These are phyloP conservation scores for Xylariales sp. DNA, from an alignment of 2,329 filamentous ascomycete species.

Conservation along the genomic window DNA sequence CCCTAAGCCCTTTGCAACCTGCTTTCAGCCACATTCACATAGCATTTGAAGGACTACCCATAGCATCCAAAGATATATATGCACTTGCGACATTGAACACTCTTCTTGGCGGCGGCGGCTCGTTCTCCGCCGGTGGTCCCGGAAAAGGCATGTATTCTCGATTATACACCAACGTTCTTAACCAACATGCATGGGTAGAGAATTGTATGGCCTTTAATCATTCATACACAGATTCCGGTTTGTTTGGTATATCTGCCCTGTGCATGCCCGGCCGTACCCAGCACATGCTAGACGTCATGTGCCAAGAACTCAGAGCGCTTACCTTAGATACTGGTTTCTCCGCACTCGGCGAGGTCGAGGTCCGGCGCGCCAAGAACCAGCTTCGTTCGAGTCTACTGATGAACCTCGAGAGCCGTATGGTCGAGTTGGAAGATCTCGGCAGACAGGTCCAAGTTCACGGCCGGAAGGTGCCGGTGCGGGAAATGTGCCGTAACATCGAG, in stretches of 20 bases:
- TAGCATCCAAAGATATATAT: constrained; percentile 92
- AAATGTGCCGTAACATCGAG: constrained; percentile 93
- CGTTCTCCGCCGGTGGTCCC: constrained; percentile 94
- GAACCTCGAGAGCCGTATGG: constrained; percentile 98
- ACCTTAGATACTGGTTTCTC: constrained; percentile 80
- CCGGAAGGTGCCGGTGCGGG: constrained; percentile 86
- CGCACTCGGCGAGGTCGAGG: constrained; percentile 79
- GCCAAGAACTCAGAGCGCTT: constrained; percentile 83
- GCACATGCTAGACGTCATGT: constrained; percentile 94
- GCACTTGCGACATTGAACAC: constrained; percentile 95
- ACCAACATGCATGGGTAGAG: constrained; percentile 98
- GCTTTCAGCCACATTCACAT: constrained; percentile 93
- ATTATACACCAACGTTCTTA: constrained; percentile 96
- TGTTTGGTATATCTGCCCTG: constrained; percentile 92
- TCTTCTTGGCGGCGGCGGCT: constrained; percentile 93
- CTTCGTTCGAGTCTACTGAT: constrained; percentile 89
- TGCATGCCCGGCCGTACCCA: constrained; percentile 83
- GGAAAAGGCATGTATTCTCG: constrained; percentile 99
- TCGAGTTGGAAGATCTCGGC: constrained; percentile 95
- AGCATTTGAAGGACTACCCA: constrained; percentile 93
- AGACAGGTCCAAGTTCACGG: constrained; percentile 97
- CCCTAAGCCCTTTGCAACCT: constrained; percentile 79
- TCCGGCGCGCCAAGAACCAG: constrained; percentile 96
- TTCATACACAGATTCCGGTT: constrained; percentile 92
- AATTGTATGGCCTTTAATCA: constrained; percentile 97